Percentiles rank a stretch among this genome's conserved stretches.
These are phyloP conservation scores for Saccharum spontaneum DNA, from an alignment of 176 grass and related monocot species.

Conservation along the genomic window DNA sequence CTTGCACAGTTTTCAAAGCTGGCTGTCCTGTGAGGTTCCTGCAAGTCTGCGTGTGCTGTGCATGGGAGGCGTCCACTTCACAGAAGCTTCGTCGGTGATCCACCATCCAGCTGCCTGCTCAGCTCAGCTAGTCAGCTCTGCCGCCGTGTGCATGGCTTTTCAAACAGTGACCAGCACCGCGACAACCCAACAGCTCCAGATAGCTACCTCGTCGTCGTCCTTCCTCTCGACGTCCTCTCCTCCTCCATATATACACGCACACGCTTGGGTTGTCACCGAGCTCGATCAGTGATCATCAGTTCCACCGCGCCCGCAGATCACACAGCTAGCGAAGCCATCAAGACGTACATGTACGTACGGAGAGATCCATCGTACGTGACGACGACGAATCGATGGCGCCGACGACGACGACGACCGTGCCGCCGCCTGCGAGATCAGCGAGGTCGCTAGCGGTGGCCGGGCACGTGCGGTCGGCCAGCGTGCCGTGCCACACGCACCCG, in stretches of 20 bases:
- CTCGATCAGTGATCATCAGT: background rate
- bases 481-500: conserved; percentile 56
- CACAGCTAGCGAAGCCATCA: background rate
- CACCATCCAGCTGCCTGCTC: background rate
- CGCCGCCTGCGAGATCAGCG: background rate
- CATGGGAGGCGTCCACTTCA: background rate
- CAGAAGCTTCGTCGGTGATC: conserved; percentile 39
- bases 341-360: background rate
- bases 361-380: too few relatives aligned
- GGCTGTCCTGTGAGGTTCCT: background rate
- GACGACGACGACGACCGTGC: background rate
- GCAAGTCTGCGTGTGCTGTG: background rate
- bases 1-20: background rate
- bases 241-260: background rate
- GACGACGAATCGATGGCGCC: conserved; percentile 14
- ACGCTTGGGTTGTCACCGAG: conserved; percentile 10
- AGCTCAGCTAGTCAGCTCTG: background rate
- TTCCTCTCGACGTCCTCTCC: background rate
- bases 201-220: background rate
- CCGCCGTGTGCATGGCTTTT: background rate
- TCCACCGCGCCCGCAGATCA: background rate
- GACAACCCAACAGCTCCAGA: conserved; percentile 25
- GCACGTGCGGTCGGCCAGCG: conserved; percentile 60
- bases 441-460: background rate
- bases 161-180: background rate